These are phyloP conservation scores for Niveomyces coronatus DNA, from an alignment of 2,329 filamentous ascomycete genomes.

Conservation along the genomic window DNA sequence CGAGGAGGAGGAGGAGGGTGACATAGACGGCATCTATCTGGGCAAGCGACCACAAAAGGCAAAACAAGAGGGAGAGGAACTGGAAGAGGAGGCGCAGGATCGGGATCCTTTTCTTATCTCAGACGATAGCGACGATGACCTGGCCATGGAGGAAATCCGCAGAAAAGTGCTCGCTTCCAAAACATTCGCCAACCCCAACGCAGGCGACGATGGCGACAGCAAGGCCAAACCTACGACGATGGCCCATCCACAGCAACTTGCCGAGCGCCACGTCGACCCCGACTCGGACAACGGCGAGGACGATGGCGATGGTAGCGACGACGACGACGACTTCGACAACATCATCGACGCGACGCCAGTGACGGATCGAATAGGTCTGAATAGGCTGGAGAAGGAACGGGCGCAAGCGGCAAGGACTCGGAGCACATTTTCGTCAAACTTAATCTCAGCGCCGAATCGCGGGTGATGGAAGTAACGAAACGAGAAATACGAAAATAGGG, in stretches of 20 bases:
- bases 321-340: constrained; percentile 77
- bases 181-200: constrained; percentile 52
- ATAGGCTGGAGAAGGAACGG: constrained; percentile 46
- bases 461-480: constrained; percentile 6
- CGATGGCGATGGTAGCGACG: constrained; percentile 38
- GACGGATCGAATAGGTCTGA: constrained; percentile 69
- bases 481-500: background rate
- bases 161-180: constrained; percentile 86
- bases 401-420: constrained; percentile 36
- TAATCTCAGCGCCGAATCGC: constrained; percentile 36
- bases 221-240: constrained; percentile 56
- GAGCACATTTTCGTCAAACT: constrained; percentile 40
- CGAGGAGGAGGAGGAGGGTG: constrained; percentile 33
- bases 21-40: constrained; percentile 49
- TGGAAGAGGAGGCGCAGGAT: constrained; percentile 36
- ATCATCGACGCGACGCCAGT: constrained; percentile 88
- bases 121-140: constrained; percentile 69
- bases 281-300: constrained; percentile 55
- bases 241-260: constrained; percentile 41
- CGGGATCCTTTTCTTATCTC: constrained; percentile 67
- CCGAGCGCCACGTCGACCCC: constrained; percentile 57
- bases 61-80: constrained; percentile 31
- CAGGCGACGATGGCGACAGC: constrained; percentile 23
- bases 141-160: constrained; percentile 84
- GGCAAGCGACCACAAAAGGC: constrained; percentile 38